These are phyloP conservation scores for Pichia sp. DNA, from an alignment of 1,139 yeast genomes.

Conservation along the genomic window DNA sequence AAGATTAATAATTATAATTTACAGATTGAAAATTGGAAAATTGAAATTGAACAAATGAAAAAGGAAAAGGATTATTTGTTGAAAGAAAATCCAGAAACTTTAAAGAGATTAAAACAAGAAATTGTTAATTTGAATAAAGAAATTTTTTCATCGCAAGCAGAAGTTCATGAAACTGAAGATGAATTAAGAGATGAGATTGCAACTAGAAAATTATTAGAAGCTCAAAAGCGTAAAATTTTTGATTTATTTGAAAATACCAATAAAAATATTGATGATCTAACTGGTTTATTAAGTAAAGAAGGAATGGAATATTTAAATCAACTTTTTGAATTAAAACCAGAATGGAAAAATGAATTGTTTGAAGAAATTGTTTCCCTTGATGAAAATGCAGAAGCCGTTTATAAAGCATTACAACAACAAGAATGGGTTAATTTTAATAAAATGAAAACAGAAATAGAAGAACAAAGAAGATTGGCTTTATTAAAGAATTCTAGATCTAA, in stretches of 20 bases:
- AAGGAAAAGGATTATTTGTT: constrained; percentile 18
- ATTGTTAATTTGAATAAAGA: constrained; percentile 29
- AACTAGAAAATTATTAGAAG: constrained; percentile 30
- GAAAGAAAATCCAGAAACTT: constrained; percentile 21
- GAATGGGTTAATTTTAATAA: constrained; percentile 21
- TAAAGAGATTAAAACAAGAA: constrained; percentile 20
- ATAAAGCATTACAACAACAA: constrained; percentile 30
- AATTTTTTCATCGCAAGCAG: constrained; percentile 24
- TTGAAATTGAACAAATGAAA: constrained; percentile 27
- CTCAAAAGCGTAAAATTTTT: constrained; percentile 23
- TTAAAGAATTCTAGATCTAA: too few species aligned
- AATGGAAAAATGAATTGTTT: constrained; percentile 28
- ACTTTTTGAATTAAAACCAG: constrained; percentile 26
- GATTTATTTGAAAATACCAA: constrained; percentile 28
- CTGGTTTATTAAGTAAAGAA: constrained; percentile 31
- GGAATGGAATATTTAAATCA: constrained; percentile 28
- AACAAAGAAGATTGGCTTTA: constrained; percentile 9
- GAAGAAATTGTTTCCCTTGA: constrained; percentile 29
- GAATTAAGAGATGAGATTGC: constrained; percentile 31
- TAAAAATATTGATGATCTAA: constrained; percentile 28
- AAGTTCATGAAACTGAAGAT: constrained; percentile 35
- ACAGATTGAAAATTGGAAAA: constrained; percentile 31
- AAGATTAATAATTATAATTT: constrained; percentile 30
- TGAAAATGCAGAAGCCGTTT: constrained; percentile 31
- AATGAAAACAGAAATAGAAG: constrained; percentile 22